Conservation (phyloP, 2,329 filamentous ascomycete species). For the Setomelanomma holmii region DNA sequence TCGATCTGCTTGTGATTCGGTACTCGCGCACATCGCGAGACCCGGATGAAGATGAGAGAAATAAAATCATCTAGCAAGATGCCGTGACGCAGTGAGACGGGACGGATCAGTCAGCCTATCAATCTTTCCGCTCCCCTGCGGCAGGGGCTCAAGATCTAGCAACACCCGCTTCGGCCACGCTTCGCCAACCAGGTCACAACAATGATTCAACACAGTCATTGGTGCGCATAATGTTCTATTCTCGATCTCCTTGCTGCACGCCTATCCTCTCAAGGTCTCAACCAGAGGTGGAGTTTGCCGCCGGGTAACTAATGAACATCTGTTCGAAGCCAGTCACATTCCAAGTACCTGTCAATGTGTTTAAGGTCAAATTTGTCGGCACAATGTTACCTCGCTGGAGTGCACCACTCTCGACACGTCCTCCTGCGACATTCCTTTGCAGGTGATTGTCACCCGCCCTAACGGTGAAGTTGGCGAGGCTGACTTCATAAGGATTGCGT, state of each 20-base stretch:
- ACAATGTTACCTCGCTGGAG: conserved; percentile 50
- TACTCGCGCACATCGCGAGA: background rate
- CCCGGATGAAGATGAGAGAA: background rate
- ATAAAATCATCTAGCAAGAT: too few relatives aligned
- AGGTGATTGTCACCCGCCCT: conserved; percentile 65
- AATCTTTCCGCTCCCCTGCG: background rate
- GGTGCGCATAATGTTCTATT: too few relatives aligned
- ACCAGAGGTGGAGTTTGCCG: background rate
- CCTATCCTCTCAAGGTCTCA: too few relatives aligned
- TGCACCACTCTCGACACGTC: conserved; percentile 61
- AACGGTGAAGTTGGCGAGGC: conserved; percentile 73
- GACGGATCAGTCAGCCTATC: background rate
- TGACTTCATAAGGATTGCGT: conserved; percentile 68
- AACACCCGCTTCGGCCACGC: background rate
- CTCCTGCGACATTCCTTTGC: conserved; percentile 54
- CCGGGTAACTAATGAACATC: conserved; percentile 35
- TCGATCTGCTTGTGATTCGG: background rate
- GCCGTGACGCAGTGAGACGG: background rate
- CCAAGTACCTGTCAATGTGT: conserved; percentile 37
- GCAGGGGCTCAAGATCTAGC: background rate
- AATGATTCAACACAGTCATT: too few relatives aligned
- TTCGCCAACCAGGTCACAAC: too few relatives aligned
- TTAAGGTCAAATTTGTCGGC: conserved; percentile 42
- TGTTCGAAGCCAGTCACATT: conserved; percentile 35
- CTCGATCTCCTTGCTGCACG: too few relatives aligned